Base-by-base conservation (phyloP, 176 grass and related monocot genomes). In the Carex cristatella region DNA sequence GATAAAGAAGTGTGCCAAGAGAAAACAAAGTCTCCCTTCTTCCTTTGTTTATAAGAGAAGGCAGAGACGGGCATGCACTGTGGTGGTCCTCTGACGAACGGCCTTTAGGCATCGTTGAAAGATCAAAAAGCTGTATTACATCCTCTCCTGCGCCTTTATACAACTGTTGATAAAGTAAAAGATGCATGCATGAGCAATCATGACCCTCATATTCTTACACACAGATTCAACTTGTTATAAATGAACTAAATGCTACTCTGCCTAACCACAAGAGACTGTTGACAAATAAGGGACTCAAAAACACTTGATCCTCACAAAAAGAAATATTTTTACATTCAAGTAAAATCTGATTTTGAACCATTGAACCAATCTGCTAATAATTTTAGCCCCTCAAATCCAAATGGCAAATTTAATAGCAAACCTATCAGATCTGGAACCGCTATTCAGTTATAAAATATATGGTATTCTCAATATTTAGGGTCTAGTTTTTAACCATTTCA, bases 81-180 rank as follows among this genome's bases (percentile, higher is more conserved):
- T 89, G 91, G 79, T 89, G 88, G 90, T 95, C 93, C 87, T 89
- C 88, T 85, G 86, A 35, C 18, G 88, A 77, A 90, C 83, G 83
- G 79, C 86, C 94, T 79, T 90, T 61, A 46, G 93, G 93, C 84
- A 95, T 87, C 55, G 91, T 87, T 85, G 96, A 99, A 27, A 99
- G 79, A 85, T 99, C 93, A 92, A 94, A 95, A 54, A 95, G 88
- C 72, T 94, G 96, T 88, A 99, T 89, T 60, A 95, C 88, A 91
- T 99, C 93, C 88, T 99, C 96, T 84, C 92, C 96, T 57, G 91
- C 90, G 3, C 96, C 96, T 90, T 99, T 99, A 81, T 92, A 99
- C 74, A 99, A 84, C 96, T 99, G 91, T 88, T 55, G 88, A 90
- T 79, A 32, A 59, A 84, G 61, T 48, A 66, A 18, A 32, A 9